phyloP scores from a whole-genome alignment of 2,329 filamentous ascomycete species.

The Lachnum nothofagi region DNA sequence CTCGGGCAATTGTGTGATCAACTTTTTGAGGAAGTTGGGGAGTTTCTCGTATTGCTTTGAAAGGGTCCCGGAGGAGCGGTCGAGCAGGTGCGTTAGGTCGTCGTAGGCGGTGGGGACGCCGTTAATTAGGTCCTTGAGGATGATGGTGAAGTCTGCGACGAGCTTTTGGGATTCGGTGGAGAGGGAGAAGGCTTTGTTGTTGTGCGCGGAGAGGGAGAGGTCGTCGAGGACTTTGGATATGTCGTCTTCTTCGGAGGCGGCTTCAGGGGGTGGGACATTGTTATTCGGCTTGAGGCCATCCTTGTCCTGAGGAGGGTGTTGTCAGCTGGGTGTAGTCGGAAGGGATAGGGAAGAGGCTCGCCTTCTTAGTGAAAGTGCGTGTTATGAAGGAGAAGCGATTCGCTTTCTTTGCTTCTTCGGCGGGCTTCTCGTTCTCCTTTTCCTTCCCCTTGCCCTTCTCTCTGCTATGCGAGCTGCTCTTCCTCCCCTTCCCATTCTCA shows the following conservation, averaged over 20 bases:
- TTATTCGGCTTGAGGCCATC: conserved; percentile 38
- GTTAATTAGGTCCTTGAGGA: conserved; percentile 87
- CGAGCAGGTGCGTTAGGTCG: conserved; percentile 65
- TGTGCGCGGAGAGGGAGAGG: conserved; percentile 75
- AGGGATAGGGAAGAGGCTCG: neutral
- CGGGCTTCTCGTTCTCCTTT: conserved; percentile 28
- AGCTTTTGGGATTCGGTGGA: conserved; percentile 80
- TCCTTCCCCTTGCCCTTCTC: conserved; percentile 25
- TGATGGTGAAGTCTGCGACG: conserved; percentile 76
- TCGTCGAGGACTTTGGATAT: conserved; percentile 74
- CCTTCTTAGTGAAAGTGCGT: conserved; percentile 26
- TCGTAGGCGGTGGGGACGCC: conserved; percentile 90
- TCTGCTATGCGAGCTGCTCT: conserved; percentile 12
- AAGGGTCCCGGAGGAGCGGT: conserved; percentile 58
- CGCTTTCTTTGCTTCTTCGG: conserved; percentile 32
- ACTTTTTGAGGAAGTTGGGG: conserved; percentile 74
- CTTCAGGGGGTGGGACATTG: conserved; percentile 36
- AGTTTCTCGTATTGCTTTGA: conserved; percentile 59
- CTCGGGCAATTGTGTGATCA: conserved; percentile 77
- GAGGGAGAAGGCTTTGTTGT: conserved; percentile 80
- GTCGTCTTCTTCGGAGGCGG: conserved; percentile 57
- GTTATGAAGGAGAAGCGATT: conserved; percentile 39
- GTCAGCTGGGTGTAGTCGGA: neutral
- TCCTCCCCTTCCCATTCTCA: conserved; percentile 32
- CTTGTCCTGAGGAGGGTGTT: conserved; percentile 30